Evolutionary conservation across 331 rosid genomes (phyloP).

Genomic region (Cydonia oblonga): DNA sequence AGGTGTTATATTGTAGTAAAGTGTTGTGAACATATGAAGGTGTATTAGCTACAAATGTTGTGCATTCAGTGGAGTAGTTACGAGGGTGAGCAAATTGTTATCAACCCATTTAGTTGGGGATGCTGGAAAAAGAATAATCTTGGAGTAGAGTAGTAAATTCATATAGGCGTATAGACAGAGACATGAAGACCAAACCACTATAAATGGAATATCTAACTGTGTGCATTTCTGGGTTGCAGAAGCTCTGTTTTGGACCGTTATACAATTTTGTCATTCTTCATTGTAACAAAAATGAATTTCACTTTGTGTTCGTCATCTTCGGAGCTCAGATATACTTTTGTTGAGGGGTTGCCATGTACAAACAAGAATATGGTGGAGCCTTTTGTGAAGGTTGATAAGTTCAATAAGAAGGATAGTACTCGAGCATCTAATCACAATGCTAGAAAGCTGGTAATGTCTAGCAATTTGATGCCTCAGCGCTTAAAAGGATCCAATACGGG

Average conservation of each 20-base stretch:
- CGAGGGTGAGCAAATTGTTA: not conserved
- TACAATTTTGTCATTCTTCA: not conserved
- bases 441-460: slow-evolving; percentile 27
- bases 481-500: slow-evolving; percentile 41
- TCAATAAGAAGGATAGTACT: slow-evolving; percentile 22
- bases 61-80: not conserved
- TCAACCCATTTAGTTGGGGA: not conserved
- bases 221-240: slow-evolving; percentile 21
- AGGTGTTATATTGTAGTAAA: not conserved
- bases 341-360: slow-evolving; percentile 26
- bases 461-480: slow-evolving; percentile 39
- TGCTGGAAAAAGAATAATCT: not conserved
- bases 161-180: too few relatives aligned
- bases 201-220: not conserved
- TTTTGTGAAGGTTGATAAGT: slow-evolving; percentile 28
- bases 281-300: slow-evolving; percentile 32
- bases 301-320: slow-evolving; percentile 32
- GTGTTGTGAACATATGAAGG: not conserved
- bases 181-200: too few relatives aligned
- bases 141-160: not conserved
- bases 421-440: slow-evolving; percentile 19
- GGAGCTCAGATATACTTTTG: slow-evolving; percentile 32
- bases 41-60: not conserved
- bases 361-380: slow-evolving; percentile 19
- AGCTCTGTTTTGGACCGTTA: not conserved